Conservation (phyloP, 108 stramenopile species). For the Fragilariopsis cylindrus region DNA sequence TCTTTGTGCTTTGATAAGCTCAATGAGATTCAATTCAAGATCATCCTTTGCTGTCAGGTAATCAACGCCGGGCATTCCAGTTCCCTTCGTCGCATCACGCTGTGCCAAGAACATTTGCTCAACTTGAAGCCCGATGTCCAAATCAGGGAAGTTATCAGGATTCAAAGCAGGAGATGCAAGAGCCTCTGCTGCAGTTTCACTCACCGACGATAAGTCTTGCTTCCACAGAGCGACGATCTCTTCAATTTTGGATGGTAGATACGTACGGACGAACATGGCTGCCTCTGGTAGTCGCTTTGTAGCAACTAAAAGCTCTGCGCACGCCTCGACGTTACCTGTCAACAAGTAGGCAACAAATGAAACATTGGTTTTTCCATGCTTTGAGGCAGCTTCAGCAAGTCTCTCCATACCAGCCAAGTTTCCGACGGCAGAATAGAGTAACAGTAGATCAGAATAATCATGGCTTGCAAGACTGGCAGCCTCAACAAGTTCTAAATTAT, state of each 20-base stretch:
- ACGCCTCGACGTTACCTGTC: constrained; percentile 90
- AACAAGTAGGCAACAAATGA: constrained; percentile 93
- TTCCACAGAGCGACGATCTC: constrained; percentile 94
- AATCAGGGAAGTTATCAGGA: constrained; percentile 90
- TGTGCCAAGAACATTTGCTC: constrained; percentile 89
- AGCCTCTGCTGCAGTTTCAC: constrained; percentile 90
- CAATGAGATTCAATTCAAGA: constrained; percentile 86
- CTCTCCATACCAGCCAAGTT: constrained; percentile 89
- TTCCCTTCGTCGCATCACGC: constrained; percentile 60
- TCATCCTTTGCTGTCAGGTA: constrained; percentile 90
- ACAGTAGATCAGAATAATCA: constrained; percentile 92
- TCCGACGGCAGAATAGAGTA: constrained; percentile 93
- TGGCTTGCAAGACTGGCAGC: constrained; percentile 85
- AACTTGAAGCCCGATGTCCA: constrained; percentile 90
- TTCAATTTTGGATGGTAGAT: constrained; percentile 91
- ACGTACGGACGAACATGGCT: constrained; percentile 97
- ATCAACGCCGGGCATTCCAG: constrained; percentile 72
- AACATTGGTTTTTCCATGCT: constrained; percentile 91
- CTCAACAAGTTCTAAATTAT: constrained; percentile 93
- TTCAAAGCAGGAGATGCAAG: constrained; percentile 84
- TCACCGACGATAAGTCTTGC: constrained; percentile 78
- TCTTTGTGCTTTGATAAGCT: constrained; percentile 75
- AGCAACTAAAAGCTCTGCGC: constrained; percentile 86
- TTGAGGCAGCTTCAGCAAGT: constrained; percentile 79
- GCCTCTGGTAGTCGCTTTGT: constrained; percentile 97